Conservation (phyloP, 768 basidiomycete species). For the Solioccasus polychromus region DNA sequence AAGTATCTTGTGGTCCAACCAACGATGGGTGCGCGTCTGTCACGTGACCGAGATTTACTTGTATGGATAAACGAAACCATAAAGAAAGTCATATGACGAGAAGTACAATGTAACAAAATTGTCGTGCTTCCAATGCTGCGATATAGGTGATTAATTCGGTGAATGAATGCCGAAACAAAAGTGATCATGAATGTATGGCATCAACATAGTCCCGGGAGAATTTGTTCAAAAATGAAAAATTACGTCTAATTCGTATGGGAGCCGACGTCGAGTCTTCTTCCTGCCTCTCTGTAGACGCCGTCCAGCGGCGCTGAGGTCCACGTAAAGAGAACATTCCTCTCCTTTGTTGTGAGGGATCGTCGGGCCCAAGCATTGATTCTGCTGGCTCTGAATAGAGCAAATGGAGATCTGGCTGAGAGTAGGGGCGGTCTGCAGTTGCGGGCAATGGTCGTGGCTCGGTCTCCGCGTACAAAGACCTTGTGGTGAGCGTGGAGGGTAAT, state of each 20-base stretch:
- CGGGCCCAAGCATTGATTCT: conserved; percentile 23
- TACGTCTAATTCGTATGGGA: conserved; percentile 29
- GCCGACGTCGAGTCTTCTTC: conserved; percentile 16
- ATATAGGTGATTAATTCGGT: conserved; percentile 5
- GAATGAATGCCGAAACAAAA: too few relatives aligned
- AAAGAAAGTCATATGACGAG: conserved; percentile 2
- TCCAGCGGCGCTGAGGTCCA: conserved; percentile 22
- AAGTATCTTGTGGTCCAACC: not conserved
- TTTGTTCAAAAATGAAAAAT: conserved; percentile 36
- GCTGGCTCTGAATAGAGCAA: conserved; percentile 17
- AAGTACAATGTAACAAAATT: conserved; percentile 15
- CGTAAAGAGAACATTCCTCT: conserved; percentile 14
- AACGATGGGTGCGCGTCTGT: conserved; percentile 15
- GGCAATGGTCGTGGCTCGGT: conserved; percentile 7
- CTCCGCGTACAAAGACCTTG: conserved; percentile 23
- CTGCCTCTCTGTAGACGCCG: conserved; percentile 9
- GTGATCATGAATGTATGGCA: conserved; percentile 9
- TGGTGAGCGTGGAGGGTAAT: conserved; percentile 24
- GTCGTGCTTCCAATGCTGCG: conserved; percentile 3
- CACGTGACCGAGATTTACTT: conserved; percentile 26
- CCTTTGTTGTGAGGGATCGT: conserved; percentile 9
- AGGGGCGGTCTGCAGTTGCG: conserved; percentile 17
- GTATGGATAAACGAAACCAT: conserved; percentile 1
- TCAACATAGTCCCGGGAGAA: conserved; percentile 20
- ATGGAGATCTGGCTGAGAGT: conserved; percentile 33